These are phyloP conservation scores for Termitomyces sp. DNA, from an alignment of 1,284 basidiomycete genomes.

Conservation along the genomic window DNA sequence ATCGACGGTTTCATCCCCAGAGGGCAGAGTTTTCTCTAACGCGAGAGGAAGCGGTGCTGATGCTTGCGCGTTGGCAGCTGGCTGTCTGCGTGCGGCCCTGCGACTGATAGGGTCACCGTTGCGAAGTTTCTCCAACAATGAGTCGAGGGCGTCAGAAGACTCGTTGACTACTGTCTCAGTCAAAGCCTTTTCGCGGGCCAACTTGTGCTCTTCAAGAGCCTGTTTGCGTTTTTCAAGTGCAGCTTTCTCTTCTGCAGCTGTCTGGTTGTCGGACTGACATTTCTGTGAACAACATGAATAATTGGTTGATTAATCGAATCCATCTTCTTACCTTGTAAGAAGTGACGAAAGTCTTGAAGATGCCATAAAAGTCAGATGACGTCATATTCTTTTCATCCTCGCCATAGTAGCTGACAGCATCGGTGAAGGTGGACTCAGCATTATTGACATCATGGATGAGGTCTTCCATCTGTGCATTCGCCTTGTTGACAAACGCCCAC, in stretches of 20 bases:
- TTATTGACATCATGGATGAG: conserved; percentile 81
- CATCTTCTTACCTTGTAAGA: conserved; percentile 71
- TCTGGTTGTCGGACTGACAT: conserved; percentile 77
- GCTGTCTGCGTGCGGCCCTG: conserved; percentile 46
- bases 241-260: conserved; percentile 58
- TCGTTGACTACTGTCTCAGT: conserved; percentile 41
- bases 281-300: conserved; percentile 46
- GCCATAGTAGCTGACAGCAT: conserved; percentile 85
- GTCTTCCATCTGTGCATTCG: conserved; percentile 71
- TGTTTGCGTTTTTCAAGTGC: conserved; percentile 63
- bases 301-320: neutral
- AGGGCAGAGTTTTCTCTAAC: conserved; percentile 27
- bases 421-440: conserved; percentile 75
- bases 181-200: conserved; percentile 47
- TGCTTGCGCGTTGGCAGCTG: conserved; percentile 32
- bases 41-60: conserved; percentile 37
- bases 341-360: conserved; percentile 92
- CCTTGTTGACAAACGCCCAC: conserved; percentile 81
- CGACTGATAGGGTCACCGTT: conserved; percentile 62
- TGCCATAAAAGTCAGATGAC: conserved; percentile 87
- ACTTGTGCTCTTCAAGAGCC: conserved; percentile 56
- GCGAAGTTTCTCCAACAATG: conserved; percentile 66
- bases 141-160: conserved; percentile 68
- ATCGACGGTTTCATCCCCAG: conserved; percentile 44
- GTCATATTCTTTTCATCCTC: conserved; percentile 84